These are phyloP conservation scores for Voacanga thouarsii DNA, from an alignment of 257 asterid species.

Conservation along the genomic window DNA sequence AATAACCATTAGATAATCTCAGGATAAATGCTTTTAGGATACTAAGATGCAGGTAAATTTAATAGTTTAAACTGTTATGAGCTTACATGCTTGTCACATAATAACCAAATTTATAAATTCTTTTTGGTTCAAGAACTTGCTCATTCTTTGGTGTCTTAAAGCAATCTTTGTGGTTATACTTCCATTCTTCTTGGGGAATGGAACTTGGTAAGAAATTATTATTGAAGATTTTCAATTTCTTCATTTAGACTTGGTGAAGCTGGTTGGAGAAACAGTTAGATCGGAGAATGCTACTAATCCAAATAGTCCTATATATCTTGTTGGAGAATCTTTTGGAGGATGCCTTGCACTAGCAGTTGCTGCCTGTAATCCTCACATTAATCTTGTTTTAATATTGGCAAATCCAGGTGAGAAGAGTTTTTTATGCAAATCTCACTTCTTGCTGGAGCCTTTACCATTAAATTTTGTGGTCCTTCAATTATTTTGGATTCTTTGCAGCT, in stretches of 20 bases:
- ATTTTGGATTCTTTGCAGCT: constrained; percentile 38
- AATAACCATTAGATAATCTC: background rate
- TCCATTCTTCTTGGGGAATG: background rate
- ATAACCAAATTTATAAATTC: background rate
- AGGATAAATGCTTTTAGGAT: no score
- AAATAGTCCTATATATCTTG: constrained; percentile 65
- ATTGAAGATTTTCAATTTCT: background rate
- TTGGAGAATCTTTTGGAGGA: constrained; percentile 80
- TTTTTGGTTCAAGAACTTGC: background rate
- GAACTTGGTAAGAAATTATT: background rate
- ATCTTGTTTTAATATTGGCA: constrained; percentile 64
- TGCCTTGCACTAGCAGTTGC: constrained; percentile 85
- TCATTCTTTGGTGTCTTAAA: background rate
- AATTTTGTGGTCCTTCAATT: background rate
- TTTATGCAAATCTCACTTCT: no score
- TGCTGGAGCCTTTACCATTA: background rate
- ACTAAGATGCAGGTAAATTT: background rate
- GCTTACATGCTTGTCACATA: background rate
- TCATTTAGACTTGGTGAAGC: constrained; percentile 56
- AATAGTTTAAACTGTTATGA: background rate
- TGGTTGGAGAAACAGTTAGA: constrained; percentile 60
- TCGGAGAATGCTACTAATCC: constrained; percentile 45
- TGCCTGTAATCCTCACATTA: constrained; percentile 65
- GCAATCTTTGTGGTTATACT: background rate
- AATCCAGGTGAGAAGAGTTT: constrained; percentile 61